phyloP scores from a whole-genome alignment of 352 stramenopile genomes.

The Globisporangium rhizosaccharum region DNA sequence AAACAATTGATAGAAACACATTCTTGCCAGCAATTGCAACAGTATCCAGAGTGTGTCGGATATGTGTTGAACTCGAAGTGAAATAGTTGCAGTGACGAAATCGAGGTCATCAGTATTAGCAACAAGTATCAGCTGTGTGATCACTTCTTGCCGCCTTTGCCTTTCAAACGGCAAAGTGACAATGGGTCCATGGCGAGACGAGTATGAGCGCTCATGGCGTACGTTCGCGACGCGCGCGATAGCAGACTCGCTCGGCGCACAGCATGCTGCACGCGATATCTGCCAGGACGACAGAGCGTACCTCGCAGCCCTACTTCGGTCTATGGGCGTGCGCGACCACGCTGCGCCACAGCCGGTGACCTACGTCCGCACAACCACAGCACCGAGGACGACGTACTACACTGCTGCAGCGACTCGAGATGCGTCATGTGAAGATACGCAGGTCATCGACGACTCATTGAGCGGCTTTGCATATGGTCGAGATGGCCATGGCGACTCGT shows the following conservation, averaged over 20 bases:
- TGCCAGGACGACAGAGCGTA: conserved; percentile 29
- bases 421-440: conserved; percentile 3
- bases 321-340: conserved; percentile 15
- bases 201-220: conserved; percentile 64
- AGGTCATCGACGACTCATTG: conserved; percentile 6
- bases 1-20: too few relatives aligned
- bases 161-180: neutral
- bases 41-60: too few relatives aligned
- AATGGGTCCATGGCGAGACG: conserved; percentile 45
- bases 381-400: neutral
- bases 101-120: too few relatives aligned
- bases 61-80: too few relatives aligned
- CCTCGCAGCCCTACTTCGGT: conserved; percentile 30
- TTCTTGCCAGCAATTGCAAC: too few relatives aligned
- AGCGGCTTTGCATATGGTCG: neutral
- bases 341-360: neutral
- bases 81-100: too few relatives aligned
- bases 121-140: too few relatives aligned
- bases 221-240: conserved; percentile 35
- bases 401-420: neutral
- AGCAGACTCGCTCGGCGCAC: conserved; percentile 26
- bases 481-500: neutral
- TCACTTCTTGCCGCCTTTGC: too few relatives aligned
- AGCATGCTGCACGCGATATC: conserved; percentile 16
- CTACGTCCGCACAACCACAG: neutral